Base-by-base conservation (phyloP, 2,329 filamentous ascomycete genomes). In the Drechslera avenae region DNA sequence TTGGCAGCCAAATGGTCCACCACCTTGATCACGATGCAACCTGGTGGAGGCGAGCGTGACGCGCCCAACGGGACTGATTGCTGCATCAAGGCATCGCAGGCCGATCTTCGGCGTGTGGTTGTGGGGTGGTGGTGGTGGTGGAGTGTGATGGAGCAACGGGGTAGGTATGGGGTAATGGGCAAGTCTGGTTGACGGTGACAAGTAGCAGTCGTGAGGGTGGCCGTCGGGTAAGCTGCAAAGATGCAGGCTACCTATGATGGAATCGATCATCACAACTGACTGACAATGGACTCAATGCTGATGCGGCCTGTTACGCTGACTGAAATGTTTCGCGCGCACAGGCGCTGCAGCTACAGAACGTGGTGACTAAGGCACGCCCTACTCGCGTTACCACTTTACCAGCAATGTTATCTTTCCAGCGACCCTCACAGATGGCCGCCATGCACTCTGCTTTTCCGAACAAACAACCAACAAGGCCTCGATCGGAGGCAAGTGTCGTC, bases 271-370 rank as follows among this genome's bases (percentile, higher is more conserved):
- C 21, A 23, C 7, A 7, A 23, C n/a, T n/a, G n/a, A n/a, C 26
- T 28, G 26, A 28, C 26, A 3, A 13, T 28, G 26, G 26, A n/a
- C n/a, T n/a, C n/a, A n/a, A n/a, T 28, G 32, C 10, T 35, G 10
- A 28, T 34, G 41, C 41, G 14, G 31, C 26, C 18, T 9, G 32
- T 18, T 44, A 28, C 32, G 3, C 19, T 26, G 12, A 23, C 23
- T 39, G 41, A 36, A 36, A 36, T 35, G 35, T 44, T 44, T 44
- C 32, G 41, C 14, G 41, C 35, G 41, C 16, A 28, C 12, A 19
- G 41, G 41, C 41, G 21, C 41, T 40, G 39, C 9, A 28, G 26
- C 26, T 12, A 28, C 26, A 28, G 26, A 28, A 28, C 26, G 26
- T 28, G 26, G 26, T 28, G 10, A 28, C 26, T 28, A 28, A 28